Percentiles rank a stretch among this genome's conserved stretches.
Conservation (phyloP, 257 asterid genomes). For the Rubia yunnanensis region DNA sequence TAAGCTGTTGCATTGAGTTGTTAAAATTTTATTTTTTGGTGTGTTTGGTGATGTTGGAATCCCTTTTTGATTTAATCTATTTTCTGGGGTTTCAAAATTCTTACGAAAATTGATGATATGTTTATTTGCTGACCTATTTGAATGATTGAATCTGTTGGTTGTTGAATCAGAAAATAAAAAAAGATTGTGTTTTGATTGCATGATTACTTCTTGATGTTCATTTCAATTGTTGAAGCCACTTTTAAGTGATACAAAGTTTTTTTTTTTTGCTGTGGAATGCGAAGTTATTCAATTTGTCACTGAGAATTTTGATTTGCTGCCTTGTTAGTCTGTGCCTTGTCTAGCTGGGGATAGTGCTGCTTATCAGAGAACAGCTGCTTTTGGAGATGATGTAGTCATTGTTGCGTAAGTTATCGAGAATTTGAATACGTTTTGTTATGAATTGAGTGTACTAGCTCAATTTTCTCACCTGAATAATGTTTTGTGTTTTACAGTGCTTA, state of each 20-base stretch:
- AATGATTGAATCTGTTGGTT: background rate
- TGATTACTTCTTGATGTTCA: background rate
- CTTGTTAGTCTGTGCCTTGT: constrained; percentile 45
- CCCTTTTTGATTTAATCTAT: background rate
- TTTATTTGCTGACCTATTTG: background rate
- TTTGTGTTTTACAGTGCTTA: constrained; percentile 43
- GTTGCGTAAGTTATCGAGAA: constrained; percentile 62
- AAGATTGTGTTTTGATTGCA: background rate
- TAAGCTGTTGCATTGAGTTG: constrained; percentile 20
- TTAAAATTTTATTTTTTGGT: background rate
- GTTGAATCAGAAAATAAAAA: background rate
- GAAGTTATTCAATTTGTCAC: background rate
- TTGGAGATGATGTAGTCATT: constrained; percentile 78
- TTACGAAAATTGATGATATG: background rate
- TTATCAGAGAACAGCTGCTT: constrained; percentile 40
- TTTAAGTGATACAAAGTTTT: background rate
- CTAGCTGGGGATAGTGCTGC: constrained; percentile 42
- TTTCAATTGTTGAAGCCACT: background rate
- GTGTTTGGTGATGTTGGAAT: background rate
- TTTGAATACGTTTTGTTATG: background rate
- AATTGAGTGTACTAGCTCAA: background rate
- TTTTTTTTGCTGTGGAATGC: background rate
- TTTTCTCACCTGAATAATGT: background rate
- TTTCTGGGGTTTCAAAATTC: background rate
- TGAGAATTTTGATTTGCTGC: background rate